A percentile compares a stretch with the other conserved stretches of the same genome.
phyloP scores from a whole-genome alignment of 164 flowering plant genomes.

The Annona squamosa region DNA sequence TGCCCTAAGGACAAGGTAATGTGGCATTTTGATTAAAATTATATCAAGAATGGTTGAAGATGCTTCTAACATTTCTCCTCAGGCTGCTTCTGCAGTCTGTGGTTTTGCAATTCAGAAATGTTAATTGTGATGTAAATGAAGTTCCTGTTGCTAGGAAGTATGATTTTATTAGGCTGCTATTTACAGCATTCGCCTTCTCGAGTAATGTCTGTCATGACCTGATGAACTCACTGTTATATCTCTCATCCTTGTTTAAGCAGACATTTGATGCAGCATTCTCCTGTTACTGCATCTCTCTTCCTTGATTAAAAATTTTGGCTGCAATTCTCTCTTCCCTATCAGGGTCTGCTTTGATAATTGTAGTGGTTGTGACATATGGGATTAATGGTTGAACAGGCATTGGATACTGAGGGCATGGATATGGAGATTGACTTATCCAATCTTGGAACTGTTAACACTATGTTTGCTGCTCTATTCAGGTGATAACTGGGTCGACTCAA shows the following conservation, averaged over 20 bases:
- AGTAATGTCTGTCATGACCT: background rate
- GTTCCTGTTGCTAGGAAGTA: background rate
- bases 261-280: background rate
- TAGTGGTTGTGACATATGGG: constrained; percentile 6
- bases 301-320: background rate
- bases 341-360: background rate
- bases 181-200: background rate
- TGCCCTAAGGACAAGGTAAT: background rate
- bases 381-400: constrained; percentile 41
- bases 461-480: constrained; percentile 99
- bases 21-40: background rate
- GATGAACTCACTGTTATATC: background rate
- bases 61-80: background rate
- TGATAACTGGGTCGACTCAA: constrained; percentile 17
- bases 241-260: background rate
- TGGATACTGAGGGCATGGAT: constrained; percentile 81
- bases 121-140: background rate
- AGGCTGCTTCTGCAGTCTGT: no score
- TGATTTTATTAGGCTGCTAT: background rate
- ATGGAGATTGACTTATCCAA: constrained; percentile 97
- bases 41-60: background rate
- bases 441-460: constrained; percentile 94
- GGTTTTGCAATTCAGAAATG: background rate
- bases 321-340: background rate
- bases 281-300: background rate